Percentiles rank a stretch among this genome's conserved stretches.
Conservation (phyloP, 139 green algal genomes). For the Chlorella sorokiniana region DNA sequence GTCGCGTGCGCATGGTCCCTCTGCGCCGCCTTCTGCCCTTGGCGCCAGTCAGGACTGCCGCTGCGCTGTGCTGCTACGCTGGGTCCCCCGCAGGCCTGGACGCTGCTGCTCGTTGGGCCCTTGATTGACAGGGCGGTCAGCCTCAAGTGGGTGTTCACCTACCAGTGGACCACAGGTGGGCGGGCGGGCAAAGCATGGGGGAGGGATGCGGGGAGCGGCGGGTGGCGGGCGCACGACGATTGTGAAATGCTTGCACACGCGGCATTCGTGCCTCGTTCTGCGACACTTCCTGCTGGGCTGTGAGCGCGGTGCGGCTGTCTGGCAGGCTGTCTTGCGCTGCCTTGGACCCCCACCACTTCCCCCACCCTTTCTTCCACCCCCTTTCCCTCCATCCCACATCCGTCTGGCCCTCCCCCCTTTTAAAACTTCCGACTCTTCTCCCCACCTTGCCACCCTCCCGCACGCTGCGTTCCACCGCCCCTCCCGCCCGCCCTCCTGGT, state of each 20-base stretch:
- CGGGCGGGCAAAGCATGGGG: not conserved
- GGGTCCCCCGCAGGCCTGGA: conserved; percentile 54
- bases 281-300: too few relatives aligned
- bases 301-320: too few relatives aligned
- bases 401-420: too few relatives aligned
- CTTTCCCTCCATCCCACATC: not conserved
- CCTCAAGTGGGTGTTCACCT: conserved; percentile 64
- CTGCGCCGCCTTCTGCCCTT: too few relatives aligned
- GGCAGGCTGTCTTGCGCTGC: too few relatives aligned
- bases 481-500: not conserved
- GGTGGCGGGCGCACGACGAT: not conserved
- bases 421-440: too few relatives aligned
- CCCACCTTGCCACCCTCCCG: not conserved
- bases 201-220: not conserved
- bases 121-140: conserved; percentile 76
- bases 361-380: not conserved
- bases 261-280: too few relatives aligned
- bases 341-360: too few relatives aligned
- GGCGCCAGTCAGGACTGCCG: too few relatives aligned
- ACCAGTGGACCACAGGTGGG: conserved; percentile 46
- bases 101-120: conserved; percentile 75
- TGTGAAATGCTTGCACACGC: too few relatives aligned
- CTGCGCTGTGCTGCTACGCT: too few relatives aligned
- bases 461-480: not conserved
- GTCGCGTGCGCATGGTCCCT: too few relatives aligned